phyloP scores from a whole-genome alignment of 176 grass and related monocot species.

The Cymbopogon citratus region DNA sequence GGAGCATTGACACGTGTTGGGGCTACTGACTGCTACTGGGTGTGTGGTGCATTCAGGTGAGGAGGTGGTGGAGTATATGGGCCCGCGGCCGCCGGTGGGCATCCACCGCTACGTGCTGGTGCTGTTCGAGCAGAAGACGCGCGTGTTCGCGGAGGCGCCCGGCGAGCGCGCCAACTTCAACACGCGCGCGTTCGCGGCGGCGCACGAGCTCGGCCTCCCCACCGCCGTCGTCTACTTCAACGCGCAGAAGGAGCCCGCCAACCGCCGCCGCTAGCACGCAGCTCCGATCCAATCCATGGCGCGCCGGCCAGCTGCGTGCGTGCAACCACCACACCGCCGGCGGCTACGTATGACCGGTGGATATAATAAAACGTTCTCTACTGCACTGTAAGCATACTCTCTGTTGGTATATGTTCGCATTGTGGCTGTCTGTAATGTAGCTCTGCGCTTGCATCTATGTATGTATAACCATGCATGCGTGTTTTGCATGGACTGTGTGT shows the following conservation, averaged over 20 bases:
- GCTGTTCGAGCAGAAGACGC: constrained; percentile 74
- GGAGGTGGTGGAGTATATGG: constrained; percentile 61
- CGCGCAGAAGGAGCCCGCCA: constrained; percentile 65
- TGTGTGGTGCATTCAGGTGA: constrained; percentile 31
- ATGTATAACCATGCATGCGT: not conserved
- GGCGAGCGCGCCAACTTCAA: constrained; percentile 50
- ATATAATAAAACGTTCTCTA: not conserved
- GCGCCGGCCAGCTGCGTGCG: not conserved
- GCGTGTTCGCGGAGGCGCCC: constrained; percentile 13
- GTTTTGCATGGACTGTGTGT: not conserved
- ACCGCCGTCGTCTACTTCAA: constrained; percentile 85
- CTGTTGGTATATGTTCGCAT: not conserved
- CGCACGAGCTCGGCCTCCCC: constrained; percentile 63
- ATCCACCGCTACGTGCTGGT: constrained; percentile 80
- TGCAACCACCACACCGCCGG: not conserved
- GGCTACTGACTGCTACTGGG: too few relatives aligned
- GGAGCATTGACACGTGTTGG: not conserved
- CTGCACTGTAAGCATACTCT: not conserved
- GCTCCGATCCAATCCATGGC: not conserved
- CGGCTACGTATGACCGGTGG: not conserved
- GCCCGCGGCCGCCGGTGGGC: constrained; percentile 60
- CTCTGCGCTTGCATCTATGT: not conserved
- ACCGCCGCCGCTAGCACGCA: constrained; percentile 37
- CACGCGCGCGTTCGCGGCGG: constrained; percentile 54
- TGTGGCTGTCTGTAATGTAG: not conserved